Conservation (phyloP, 805 yeast genomes). For the Candida stauntonica region DNA sequence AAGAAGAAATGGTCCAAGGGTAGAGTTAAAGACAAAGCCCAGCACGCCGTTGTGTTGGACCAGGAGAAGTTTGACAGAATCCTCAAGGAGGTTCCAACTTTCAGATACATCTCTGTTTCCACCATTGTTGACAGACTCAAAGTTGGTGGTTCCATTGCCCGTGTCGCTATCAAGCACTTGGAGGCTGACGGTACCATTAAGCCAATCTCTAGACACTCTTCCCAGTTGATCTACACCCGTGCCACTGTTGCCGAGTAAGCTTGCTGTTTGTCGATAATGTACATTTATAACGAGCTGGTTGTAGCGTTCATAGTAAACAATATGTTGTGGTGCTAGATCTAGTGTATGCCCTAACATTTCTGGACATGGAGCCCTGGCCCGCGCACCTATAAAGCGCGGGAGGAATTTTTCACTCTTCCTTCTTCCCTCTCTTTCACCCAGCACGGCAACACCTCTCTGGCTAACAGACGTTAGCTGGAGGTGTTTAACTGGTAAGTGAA, state of each 20-base stretch:
- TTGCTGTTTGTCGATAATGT: slow-evolving; percentile 24
- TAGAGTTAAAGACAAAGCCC: slow-evolving; percentile 99
- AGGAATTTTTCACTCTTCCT: too few species aligned
- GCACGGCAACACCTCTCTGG: too few species aligned
- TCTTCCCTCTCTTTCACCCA: neutral
- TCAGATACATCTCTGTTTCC: slow-evolving; percentile 96
- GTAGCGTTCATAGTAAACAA: too few species aligned
- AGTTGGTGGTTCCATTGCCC: slow-evolving; percentile 98
- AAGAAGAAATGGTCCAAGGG: slow-evolving; percentile 99
- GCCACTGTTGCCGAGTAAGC: slow-evolving; percentile 62
- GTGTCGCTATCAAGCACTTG: slow-evolving; percentile 95
- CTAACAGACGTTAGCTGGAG: too few species aligned
- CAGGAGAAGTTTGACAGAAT: slow-evolving; percentile 99
- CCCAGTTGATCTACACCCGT: slow-evolving; percentile 92
- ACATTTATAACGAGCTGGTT: slow-evolving; percentile 25
- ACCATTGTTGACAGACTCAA: slow-evolving; percentile 98
- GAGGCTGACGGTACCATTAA: slow-evolving; percentile 93
- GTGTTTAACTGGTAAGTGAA: too few species aligned
- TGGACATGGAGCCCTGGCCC: too few species aligned
- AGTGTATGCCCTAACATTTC: too few species aligned
- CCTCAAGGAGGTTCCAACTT: slow-evolving; percentile 98
- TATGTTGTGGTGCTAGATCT: too few species aligned
- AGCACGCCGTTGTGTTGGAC: slow-evolving; percentile 94
- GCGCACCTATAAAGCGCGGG: too few species aligned
- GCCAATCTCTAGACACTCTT: slow-evolving; percentile 91